Evolutionary conservation across 1,139 yeast species (phyloP), one percentile per base, ranked within the genome.

Genomic region (Lodderomyces margitis): DNA sequence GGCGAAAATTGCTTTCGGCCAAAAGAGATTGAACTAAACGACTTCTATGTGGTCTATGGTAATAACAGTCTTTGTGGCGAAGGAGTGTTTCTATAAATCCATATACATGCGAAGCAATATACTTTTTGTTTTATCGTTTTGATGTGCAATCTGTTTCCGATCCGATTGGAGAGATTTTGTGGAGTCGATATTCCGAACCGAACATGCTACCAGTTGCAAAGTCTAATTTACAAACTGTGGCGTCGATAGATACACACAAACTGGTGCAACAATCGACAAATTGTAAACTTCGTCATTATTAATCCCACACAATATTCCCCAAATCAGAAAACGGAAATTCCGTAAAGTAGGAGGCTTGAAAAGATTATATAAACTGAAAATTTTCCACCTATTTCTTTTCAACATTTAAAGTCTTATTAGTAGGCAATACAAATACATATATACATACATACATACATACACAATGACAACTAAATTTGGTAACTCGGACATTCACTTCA

Each of bases 401-500:
- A 23, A 23, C 9, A 9, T 23, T 9, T 12, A 24, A 5, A 8
- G 5, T 12, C 30, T n/a, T n/a, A n/a, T n/a, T n/a, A n/a, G n/a
- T n/a, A n/a, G n/a, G n/a, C n/a, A n/a, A 27, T 7, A 27, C 30
- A 27, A 12, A 27, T 16, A 27, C 15, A 27, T 9, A 27, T 3
- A 27, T 9, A 27, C 4, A 27, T 16, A 28, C 32, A 28, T 19
- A 28, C 32, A 28, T 15, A 28, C 32, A 15, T 11, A 28, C 27
- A 24, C 32, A 28, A 44, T 44, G 44, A 38, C 42, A 32, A 41
- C 47, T 43, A 53, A 53, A 47, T 65, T 61, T 46, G 70, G 71
- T 32, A 66, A 68, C 51, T 62, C 58, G 51, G 76, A 70, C 54
- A 70, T 66, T 44, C 76, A 70, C 52, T 70, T 62, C 47, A 62